These are phyloP conservation scores for Rauvolfia tetraphylla DNA, from an alignment of 257 asterid genomes.

Conservation along the genomic window DNA sequence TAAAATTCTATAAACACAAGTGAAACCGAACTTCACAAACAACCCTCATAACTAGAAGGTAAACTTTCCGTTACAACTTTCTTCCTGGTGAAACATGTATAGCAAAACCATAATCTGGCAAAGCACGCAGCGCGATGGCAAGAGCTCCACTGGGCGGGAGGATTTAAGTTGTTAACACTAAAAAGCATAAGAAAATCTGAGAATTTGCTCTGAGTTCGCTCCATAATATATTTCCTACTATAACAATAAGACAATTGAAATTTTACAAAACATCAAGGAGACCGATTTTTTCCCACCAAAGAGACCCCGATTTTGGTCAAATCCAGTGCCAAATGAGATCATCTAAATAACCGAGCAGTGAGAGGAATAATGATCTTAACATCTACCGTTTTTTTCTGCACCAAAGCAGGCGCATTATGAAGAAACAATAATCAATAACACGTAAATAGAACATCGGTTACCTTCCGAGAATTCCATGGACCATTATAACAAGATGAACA, in stretches of 20 bases:
- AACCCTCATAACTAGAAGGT: background rate
- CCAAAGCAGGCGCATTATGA: background rate
- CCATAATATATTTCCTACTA: background rate
- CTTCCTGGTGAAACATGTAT: background rate
- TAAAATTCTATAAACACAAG: background rate
- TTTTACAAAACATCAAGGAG: background rate
- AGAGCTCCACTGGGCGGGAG: background rate
- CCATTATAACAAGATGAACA: slow-evolving; percentile 94
- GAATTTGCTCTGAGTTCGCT: background rate
- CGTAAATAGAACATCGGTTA: slow-evolving; percentile 14
- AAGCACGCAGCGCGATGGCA: background rate
- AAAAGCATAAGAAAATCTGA: background rate
- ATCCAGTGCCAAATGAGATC: background rate
- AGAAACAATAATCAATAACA: background rate
- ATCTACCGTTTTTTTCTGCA: background rate
- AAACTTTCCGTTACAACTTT: background rate
- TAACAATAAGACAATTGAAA: background rate
- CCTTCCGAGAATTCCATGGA: slow-evolving; percentile 99
- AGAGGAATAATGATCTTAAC: background rate
- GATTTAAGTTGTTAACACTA: background rate
- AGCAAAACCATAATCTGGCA: background rate
- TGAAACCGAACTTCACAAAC: background rate
- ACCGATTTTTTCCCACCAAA: background rate
- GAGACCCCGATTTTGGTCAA: background rate
- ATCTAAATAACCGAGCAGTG: background rate